Conservation (phyloP, 768 basidiomycete genomes). For the Mycena venus region DNA sequence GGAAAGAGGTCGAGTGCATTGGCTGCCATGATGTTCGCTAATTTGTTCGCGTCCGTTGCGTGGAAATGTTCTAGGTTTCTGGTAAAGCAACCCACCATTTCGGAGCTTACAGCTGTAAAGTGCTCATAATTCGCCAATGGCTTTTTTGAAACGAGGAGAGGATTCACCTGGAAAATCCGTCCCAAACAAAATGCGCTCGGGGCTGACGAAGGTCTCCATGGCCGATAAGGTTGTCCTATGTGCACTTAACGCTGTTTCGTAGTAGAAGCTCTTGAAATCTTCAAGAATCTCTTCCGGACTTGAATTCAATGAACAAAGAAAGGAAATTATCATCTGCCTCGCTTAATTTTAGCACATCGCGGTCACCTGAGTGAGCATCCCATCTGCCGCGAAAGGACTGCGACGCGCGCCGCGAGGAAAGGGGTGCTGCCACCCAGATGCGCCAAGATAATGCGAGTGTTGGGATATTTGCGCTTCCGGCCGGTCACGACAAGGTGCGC, state of each 20-base stretch:
- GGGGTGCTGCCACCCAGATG: constrained; percentile 81
- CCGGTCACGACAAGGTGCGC: constrained; percentile 83
- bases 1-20: constrained; percentile 71
- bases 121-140: neutral
- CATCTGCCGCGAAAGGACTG: constrained; percentile 77
- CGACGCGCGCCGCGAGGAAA: constrained; percentile 77
- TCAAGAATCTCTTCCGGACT: constrained; percentile 73
- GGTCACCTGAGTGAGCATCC: constrained; percentile 64
- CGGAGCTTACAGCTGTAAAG: constrained; percentile 65
- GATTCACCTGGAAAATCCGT: constrained; percentile 81
- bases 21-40: constrained; percentile 58
- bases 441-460: constrained; percentile 76
- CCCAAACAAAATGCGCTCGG: constrained; percentile 74
- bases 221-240: constrained; percentile 65
- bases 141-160: neutral
- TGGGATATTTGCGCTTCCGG: constrained; percentile 70
- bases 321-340: neutral
- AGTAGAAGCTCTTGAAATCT: constrained; percentile 82
- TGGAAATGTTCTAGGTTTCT: constrained; percentile 65
- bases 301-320: neutral
- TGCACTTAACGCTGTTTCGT: constrained; percentile 78
- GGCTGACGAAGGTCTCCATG: constrained; percentile 63
- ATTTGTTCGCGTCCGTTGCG: constrained; percentile 48
- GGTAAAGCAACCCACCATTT: constrained; percentile 75
- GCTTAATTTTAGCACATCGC: neutral